Percentiles rank a stretch among this genome's conserved stretches.
phyloP scores from a whole-genome alignment of 805 yeast genomes.

The Ogataea dorogensis region DNA sequence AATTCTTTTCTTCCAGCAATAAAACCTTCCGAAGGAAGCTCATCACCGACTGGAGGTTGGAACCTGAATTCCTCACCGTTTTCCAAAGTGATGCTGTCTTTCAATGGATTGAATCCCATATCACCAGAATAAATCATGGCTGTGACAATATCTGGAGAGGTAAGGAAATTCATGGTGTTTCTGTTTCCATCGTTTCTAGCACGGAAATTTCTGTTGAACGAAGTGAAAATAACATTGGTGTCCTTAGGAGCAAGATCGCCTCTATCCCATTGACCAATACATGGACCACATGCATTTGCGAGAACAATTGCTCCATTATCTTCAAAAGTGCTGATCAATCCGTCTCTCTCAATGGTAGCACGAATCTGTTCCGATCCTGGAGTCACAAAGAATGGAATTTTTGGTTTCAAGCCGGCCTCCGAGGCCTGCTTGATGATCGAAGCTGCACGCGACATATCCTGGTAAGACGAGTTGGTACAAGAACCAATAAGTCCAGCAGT shows the following conservation, averaged over 20 bases:
- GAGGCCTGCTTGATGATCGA: constrained; percentile 91
- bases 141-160: constrained; percentile 94
- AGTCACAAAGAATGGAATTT: constrained; percentile 88
- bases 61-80: constrained; percentile 90
- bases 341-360: constrained; percentile 97
- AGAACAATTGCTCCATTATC: constrained; percentile 91
- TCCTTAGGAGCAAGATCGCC: constrained; percentile 82
- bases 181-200: constrained; percentile 99
- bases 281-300: no score
- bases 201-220: constrained; percentile 97
- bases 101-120: constrained; percentile 93
- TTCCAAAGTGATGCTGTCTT: constrained; percentile 82
- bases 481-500: constrained; percentile 97
- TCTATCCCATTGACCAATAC: constrained; percentile 99
- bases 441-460: constrained; percentile 97
- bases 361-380: constrained; percentile 99
- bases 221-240: constrained; percentile 93
- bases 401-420: constrained; percentile 85
- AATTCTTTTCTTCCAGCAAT: constrained; percentile 72
- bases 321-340: constrained; percentile 82
- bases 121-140: constrained; percentile 96
- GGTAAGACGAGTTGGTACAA: constrained; percentile 97
- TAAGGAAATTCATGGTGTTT: constrained; percentile 93
- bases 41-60: constrained; percentile 84
- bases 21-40: constrained; percentile 87